Base-by-base conservation (phyloP, 1,284 basidiomycete genomes). In the Ganoderma sinense region DNA sequence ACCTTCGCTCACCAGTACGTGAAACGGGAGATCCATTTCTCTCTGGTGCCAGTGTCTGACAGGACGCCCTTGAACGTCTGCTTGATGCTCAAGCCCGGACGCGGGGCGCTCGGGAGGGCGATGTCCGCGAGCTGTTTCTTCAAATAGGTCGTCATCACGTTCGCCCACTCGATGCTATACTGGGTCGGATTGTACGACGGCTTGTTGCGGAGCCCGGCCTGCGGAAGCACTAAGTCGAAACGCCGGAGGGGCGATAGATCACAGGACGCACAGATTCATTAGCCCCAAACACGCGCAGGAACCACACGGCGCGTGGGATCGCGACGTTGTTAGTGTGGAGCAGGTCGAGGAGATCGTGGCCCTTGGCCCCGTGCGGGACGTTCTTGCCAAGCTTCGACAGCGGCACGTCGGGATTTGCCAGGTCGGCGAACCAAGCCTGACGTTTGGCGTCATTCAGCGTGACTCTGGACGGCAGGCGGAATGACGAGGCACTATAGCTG, bases 361-460 rank as follows among this genome's bases (percentile, higher is more conserved):
- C 97, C 78, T 96, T 96, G 48, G 94, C 94, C 0, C 96, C 96
- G 78, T 99, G 96, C 0, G 97, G 97, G 0, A 99, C 94, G 76
- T 91, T 95, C 78, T 94, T 94, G 18, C 93, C 94, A 6, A 99
- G 87, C 75, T 95, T 97, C 73, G 92, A 85, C 5, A 99, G 86
- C 0, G 98, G 97, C 2, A 99, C 92, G 31, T 89, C 84, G 0
- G 96, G 92, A 75, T 98, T 94, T 18, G 97, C 95, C 20, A 99
- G 89, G 75, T 99, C 97, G 13, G 89, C 88, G 76, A 98, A 93
- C 92, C 97, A 99, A 23, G 94, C 87, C 73, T 93, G 89, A 6
- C 96, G 90, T 79, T 96, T 97, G 14, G 90, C 83, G 75, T 98
- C 97, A 76, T 96, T 97, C 53, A 97, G 86, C 1, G 96, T 98